phyloP scores from a whole-genome alignment of 208 protist genomes.

The Crithidia fasciculata region DNA sequence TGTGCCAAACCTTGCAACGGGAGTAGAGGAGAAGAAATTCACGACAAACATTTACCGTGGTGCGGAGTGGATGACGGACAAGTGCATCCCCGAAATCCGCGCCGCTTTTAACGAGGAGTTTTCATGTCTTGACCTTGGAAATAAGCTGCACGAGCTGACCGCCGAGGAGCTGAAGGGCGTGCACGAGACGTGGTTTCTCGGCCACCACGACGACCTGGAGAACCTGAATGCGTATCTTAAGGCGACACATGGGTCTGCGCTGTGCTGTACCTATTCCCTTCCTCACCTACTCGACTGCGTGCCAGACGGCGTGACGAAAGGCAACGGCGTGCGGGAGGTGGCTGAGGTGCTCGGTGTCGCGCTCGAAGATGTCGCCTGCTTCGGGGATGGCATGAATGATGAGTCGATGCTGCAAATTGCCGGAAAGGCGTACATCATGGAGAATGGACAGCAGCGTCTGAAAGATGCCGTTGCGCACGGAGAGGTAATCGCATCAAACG shows the following conservation, averaged over 20 bases:
- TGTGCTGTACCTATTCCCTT: slow-evolving; percentile 36
- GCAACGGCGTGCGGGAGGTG: slow-evolving; percentile 59
- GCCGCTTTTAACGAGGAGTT: slow-evolving; percentile 42
- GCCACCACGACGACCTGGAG: slow-evolving; percentile 19
- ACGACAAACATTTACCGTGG: slow-evolving; percentile 60
- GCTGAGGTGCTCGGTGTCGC: slow-evolving; percentile 39
- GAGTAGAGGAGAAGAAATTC: slow-evolving; percentile 31
- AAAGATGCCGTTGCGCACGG: slow-evolving; percentile 41
- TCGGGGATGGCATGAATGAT: slow-evolving; percentile 83
- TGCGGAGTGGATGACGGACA: slow-evolving; percentile 59
- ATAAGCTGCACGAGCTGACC: slow-evolving; percentile 26
- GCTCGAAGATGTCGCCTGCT: slow-evolving; percentile 50
- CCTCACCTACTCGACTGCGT: slow-evolving; percentile 46
- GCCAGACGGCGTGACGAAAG: slow-evolving; percentile 50
- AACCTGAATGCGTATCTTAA: slow-evolving; percentile 19
- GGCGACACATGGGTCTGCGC: slow-evolving; percentile 14
- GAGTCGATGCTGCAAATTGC: slow-evolving; percentile 58
- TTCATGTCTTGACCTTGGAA: slow-evolving; percentile 6
- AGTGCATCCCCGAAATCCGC: slow-evolving; percentile 26
- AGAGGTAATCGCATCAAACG: slow-evolving; percentile 59
- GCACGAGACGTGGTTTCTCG: slow-evolving; percentile 39
- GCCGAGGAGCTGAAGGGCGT: slow-evolving; percentile 28
- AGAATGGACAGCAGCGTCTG: slow-evolving; percentile 43
- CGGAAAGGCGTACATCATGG: slow-evolving; percentile 59
- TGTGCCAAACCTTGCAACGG: slow-evolving; percentile 1